These are phyloP conservation scores for Massarina eburnea DNA, from an alignment of 2,329 filamentous ascomycete species.

Conservation along the genomic window DNA sequence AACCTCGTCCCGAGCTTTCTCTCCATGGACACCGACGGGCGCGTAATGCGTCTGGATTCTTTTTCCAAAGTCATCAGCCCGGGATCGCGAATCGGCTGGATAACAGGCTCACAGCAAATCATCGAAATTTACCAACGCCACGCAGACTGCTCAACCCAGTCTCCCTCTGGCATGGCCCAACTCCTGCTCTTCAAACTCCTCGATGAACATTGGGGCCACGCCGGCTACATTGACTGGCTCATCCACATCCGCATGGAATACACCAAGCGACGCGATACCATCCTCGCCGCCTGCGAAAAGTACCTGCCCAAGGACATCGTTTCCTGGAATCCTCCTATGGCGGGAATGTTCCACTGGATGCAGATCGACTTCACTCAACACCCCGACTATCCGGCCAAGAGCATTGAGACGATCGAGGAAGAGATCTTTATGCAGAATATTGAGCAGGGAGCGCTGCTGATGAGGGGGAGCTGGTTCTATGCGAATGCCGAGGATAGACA, in stretches of 20 bases:
- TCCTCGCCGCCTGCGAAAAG: constrained; percentile 78
- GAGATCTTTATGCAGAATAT: constrained; percentile 80
- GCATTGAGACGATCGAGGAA: constrained; percentile 72
- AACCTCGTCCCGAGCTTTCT: constrained; percentile 74
- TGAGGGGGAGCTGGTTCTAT: constrained; percentile 87
- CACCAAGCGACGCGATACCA: constrained; percentile 72
- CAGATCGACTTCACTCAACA: constrained; percentile 67
- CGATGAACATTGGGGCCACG: constrained; percentile 92
- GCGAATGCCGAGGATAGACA: constrained; percentile 65
- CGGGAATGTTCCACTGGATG: constrained; percentile 96
- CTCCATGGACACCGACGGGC: constrained; percentile 80
- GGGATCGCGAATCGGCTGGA: constrained; percentile 81
- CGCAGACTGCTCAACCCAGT: constrained; percentile 81
- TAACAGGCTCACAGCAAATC: constrained; percentile 83
- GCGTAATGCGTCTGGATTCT: constrained; percentile 87
- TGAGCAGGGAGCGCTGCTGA: constrained; percentile 75
- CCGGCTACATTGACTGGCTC: constrained; percentile 86
- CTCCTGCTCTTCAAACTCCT: constrained; percentile 83
- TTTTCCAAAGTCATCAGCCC: constrained; percentile 91
- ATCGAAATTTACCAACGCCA: constrained; percentile 80
- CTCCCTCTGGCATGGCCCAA: constrained; percentile 82
- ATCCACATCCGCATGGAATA: constrained; percentile 81
- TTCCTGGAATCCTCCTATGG: constrained; percentile 75
- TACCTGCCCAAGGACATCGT: constrained; percentile 74
- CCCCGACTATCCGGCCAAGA: constrained; percentile 55